phyloP scores from a whole-genome alignment of 345 rosid genomes.

The Corchorus capsularis region DNA sequence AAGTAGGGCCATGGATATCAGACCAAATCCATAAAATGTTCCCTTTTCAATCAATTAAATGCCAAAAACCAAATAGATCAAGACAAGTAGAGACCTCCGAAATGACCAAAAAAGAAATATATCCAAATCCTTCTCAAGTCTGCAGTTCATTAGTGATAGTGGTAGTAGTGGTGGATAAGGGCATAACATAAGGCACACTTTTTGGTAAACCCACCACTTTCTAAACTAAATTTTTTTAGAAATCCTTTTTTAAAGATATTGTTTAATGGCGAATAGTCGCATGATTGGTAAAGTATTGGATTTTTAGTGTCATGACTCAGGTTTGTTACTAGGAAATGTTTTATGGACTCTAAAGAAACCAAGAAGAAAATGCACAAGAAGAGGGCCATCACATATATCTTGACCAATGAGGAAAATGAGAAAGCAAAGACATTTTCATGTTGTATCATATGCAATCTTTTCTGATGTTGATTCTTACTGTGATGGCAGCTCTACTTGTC shows the following conservation, averaged over 20 bases:
- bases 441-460: not conserved
- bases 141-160: not conserved
- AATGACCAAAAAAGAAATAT: not conserved
- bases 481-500: not conserved
- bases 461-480: not conserved
- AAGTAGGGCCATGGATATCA: slow-evolving; percentile 32
- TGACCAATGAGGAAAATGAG: not conserved
- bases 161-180: not conserved
- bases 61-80: slow-evolving; percentile 23
- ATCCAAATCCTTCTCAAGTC: not conserved
- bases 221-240: not conserved
- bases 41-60: slow-evolving; percentile 17
- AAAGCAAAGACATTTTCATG: not conserved
- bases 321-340: too few species aligned
- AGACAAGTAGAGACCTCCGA: slow-evolving; percentile 30
- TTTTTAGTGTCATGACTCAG: too few species aligned
- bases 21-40: slow-evolving; percentile 25
- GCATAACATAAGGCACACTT: not conserved
- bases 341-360: not conserved
- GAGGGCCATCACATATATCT: not conserved
- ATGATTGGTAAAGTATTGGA: too few species aligned
- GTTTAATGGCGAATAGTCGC: not conserved
- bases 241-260: not conserved
- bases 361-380: not conserved
- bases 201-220: not conserved